Percentiles rank a stretch among this genome's conserved stretches.
Conservation (phyloP, 257 asterid genomes). For the Scutellaria minor region DNA sequence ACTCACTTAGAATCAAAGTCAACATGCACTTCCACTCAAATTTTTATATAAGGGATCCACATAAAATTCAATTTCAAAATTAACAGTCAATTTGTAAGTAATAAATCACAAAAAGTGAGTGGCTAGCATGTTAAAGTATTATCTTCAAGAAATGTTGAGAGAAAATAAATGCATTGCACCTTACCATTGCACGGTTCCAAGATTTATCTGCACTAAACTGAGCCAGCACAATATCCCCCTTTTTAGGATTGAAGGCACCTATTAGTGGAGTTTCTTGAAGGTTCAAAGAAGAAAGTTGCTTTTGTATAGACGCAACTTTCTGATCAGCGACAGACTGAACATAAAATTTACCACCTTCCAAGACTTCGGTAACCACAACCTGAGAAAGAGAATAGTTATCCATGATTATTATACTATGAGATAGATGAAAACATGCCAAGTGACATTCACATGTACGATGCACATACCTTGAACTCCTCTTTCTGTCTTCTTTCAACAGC, state of each 20-base stretch:
- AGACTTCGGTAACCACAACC: conserved; percentile 86
- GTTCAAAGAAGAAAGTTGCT: conserved; percentile 79
- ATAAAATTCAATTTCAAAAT: not conserved
- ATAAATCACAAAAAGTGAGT: not conserved
- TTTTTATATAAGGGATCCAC: not conserved
- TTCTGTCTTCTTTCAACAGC: conserved; percentile 68
- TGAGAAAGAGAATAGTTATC: conserved; percentile 35
- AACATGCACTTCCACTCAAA: not conserved
- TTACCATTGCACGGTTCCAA: conserved; percentile 99
- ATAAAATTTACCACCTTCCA: conserved; percentile 93
- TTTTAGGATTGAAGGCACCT: conserved; percentile 88
- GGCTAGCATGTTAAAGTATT: not conserved
- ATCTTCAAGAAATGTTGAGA: conserved; percentile 4
- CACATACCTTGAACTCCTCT: conserved; percentile 78
- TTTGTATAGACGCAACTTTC: conserved; percentile 77
- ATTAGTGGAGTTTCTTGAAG: conserved; percentile 85
- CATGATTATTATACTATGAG: conserved; percentile 5
- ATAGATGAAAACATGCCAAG: not conserved
- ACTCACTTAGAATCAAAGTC: not conserved
- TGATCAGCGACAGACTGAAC: conserved; percentile 82
- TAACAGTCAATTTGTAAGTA: not conserved
- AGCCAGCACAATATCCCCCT: conserved; percentile 86
- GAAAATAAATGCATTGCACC: conserved; percentile 28
- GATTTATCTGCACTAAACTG: conserved; percentile 90
- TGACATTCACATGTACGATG: not conserved